phyloP scores from a whole-genome alignment of 1,284 basidiomycete species.

The Puccinia hordei region DNA sequence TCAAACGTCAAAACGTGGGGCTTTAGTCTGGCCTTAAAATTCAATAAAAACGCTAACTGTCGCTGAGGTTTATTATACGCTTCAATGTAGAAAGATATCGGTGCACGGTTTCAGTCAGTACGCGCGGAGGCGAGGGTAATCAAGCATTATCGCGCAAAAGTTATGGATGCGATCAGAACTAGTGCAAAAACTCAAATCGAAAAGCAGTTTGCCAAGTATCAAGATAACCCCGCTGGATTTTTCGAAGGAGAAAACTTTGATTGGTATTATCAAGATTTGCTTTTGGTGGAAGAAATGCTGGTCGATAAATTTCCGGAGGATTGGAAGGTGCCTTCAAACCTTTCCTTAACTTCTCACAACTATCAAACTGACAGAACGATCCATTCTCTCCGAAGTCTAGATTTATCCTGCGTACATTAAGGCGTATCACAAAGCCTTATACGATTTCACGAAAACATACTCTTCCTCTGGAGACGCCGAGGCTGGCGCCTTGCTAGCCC shows the following conservation, averaged over 20 bases:
- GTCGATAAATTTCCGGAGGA: conserved; percentile 88
- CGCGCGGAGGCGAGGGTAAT: conserved; percentile 72
- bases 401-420: conserved; percentile 81
- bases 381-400: conserved; percentile 64
- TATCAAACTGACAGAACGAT: conserved; percentile 1
- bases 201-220: conserved; percentile 68
- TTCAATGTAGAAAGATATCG: conserved; percentile 48
- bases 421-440: conserved; percentile 88
- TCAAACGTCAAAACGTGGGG: conserved; percentile 49
- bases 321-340: conserved; percentile 54
- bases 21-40: not conserved
- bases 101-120: conserved; percentile 47
- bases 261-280: conserved; percentile 95
- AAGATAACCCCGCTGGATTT: conserved; percentile 71
- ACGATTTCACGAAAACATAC: conserved; percentile 72
- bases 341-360: not conserved
- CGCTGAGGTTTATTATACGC: not conserved
- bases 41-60: not conserved
- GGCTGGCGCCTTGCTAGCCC: conserved; percentile 77
- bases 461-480: conserved; percentile 74
- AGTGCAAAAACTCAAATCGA: conserved; percentile 77
- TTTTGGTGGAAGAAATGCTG: conserved; percentile 82
- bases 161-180: conserved; percentile 76
- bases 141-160: conserved; percentile 92
- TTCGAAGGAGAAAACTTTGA: conserved; percentile 68